Evolutionary conservation across 2,329 filamentous ascomycete genomes (phyloP), one percentile per base, ranked within the genome.

Genomic region (Cercospora beticola): DNA sequence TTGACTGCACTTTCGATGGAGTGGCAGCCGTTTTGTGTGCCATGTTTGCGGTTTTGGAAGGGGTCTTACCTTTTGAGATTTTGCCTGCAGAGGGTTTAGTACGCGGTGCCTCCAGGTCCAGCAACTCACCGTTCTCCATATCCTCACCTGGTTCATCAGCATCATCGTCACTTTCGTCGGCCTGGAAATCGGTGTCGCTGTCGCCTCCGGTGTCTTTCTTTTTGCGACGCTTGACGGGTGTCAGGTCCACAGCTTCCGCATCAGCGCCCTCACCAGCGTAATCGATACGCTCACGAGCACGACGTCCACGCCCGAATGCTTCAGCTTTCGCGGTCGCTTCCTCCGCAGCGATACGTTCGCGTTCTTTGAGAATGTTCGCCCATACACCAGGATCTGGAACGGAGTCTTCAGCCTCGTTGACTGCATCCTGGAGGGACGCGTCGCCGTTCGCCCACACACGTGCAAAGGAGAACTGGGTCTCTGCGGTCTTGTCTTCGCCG

Each of bases 371-470:
- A 68, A 99, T 97, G 74, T 90, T 90, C 64, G 97, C 93, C 96
- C 96, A 99, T 0, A 96, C 88, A 40, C 88, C 89, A 14, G 87
- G 85, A 74, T 89, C 89, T 9, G 89, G 84, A 0, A 84, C 82
- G 8, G 73, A 70, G 6, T 86, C 85, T 28, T 87, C 83, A 2
- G 85, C 82, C 49, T 75, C 74, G 21, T 74, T 52, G n/a, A 70
- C 72, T 33, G 72, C 81, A 26, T 85, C 83, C 56, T 87, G 83
- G 23, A 91, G 78, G 26, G 87, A 85, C 18, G 91, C 89, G 60
- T 89, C 86, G 40, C 96, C 91, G 74, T 97, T 96, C 4, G 90
- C 91, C 95, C 95, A 99, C 1, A 99, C 90, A 56, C 92, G 88
- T 46, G 94, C 94, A 79, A 95, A 92, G 4, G 91, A 92, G 78